A percentile compares a stretch with the other conserved stretches of the same genome.
Conservation (phyloP, 139 green algal species). For the Chlorella sorokiniana region DNA sequence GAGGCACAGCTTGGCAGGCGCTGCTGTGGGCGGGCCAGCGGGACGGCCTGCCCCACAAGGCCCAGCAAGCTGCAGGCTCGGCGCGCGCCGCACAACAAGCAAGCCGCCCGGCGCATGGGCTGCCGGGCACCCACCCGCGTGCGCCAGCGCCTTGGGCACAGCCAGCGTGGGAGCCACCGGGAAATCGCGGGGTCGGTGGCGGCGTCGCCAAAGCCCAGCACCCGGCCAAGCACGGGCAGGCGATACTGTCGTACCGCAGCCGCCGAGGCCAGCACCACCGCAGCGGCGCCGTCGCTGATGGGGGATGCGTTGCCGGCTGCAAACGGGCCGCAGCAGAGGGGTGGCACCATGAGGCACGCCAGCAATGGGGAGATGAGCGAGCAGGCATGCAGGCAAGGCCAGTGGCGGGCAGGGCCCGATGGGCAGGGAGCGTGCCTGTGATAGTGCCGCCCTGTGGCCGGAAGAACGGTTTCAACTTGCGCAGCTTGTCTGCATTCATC, state of each 20-base stretch:
- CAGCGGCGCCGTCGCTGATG: constrained; percentile 89
- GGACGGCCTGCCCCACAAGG: background rate
- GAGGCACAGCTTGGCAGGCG: background rate
- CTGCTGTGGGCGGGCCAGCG: background rate
- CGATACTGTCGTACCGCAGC: constrained; percentile 43
- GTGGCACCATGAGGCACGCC: background rate
- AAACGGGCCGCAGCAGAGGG: constrained; percentile 57
- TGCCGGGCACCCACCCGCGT: constrained; percentile 3
- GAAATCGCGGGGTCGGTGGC: constrained; percentile 75
- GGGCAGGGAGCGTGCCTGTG: constrained; percentile 32
- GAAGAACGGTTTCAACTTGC: constrained; percentile 79
- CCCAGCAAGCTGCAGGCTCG: background rate
- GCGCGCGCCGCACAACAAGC: background rate
- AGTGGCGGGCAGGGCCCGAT: background rate
- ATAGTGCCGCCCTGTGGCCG: constrained; percentile 58
- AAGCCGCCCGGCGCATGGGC: background rate
- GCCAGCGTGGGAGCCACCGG: constrained; percentile 81
- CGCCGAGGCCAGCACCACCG: constrained; percentile 74
- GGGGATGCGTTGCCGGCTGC: constrained; percentile 89
- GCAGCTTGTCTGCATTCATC: constrained; percentile 76
- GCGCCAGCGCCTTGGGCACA: constrained; percentile 65
- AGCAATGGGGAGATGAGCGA: background rate
- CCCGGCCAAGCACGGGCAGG: constrained; percentile 64
- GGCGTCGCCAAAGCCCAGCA: constrained; percentile 78
- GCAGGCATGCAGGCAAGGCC: background rate